phyloP scores from a whole-genome alignment of 305 asterid species.

The Fraxinus velutina region DNA sequence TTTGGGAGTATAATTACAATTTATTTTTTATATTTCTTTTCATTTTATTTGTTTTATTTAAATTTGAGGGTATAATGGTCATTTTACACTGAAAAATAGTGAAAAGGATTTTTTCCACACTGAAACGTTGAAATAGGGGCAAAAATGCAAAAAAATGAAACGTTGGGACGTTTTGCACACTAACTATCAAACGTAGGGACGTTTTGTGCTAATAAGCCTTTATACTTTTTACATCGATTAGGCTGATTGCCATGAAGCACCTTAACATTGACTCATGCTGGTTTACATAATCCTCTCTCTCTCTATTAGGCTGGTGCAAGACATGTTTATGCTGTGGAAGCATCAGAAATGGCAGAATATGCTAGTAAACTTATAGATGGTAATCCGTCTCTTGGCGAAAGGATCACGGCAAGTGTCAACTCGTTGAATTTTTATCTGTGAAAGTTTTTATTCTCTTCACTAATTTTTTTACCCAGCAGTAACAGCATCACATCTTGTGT shows the following conservation, averaged over 20 bases:
- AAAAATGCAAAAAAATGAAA: too few species aligned
- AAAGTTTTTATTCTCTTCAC: not conserved
- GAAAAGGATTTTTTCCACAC: too few species aligned
- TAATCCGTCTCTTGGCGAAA: conserved; percentile 67
- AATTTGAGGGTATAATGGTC: too few species aligned
- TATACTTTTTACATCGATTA: not conserved
- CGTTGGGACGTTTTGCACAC: too few species aligned
- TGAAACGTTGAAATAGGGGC: too few species aligned
- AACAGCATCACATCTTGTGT: conserved; percentile 17
- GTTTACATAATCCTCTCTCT: conserved; percentile 9
- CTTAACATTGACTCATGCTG: conserved; percentile 1
- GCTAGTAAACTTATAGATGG: conserved; percentile 88
- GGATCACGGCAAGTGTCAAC: conserved; percentile 66
- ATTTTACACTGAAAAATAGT: too few species aligned
- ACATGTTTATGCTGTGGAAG: conserved; percentile 99
- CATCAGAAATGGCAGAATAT: conserved; percentile 97
- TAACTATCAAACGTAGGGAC: too few species aligned
- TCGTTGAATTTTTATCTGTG: conserved; percentile 13
- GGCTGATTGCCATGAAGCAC: conserved; percentile 19
- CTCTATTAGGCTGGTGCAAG: conserved; percentile 82
- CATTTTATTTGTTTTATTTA: too few species aligned
- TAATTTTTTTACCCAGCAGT: not conserved
- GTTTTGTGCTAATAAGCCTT: too few species aligned
- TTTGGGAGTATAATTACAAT: too few species aligned
- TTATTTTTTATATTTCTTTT: too few species aligned